These are phyloP conservation scores for Leucocoprinus leucothites DNA, from an alignment of 768 basidiomycete genomes.

Conservation along the genomic window DNA sequence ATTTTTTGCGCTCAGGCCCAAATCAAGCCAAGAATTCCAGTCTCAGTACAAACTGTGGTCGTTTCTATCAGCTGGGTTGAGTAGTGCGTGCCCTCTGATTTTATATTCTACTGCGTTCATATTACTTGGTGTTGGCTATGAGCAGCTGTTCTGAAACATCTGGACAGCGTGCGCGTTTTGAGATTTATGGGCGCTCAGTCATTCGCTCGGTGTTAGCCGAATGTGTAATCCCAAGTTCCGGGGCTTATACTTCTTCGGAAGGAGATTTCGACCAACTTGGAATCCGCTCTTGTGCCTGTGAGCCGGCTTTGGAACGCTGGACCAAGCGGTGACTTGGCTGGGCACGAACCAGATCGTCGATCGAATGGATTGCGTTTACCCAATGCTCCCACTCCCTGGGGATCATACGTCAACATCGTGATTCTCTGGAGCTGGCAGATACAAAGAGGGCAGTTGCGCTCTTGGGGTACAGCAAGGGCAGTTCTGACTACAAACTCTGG, in stretches of 20 bases:
- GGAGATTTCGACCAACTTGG: constrained; percentile 40
- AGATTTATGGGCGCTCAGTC: constrained; percentile 32
- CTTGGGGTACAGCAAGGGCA: constrained; percentile 33
- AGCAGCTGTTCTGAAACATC: constrained; percentile 31
- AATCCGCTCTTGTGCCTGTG: constrained; percentile 41
- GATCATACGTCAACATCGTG: constrained; percentile 42
- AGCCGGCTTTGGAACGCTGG: constrained; percentile 41
- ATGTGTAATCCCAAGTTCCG: constrained; percentile 49
- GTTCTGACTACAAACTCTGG: constrained; percentile 31
- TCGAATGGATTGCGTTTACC: constrained; percentile 37
- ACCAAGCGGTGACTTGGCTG: constrained; percentile 34
- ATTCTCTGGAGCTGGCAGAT: constrained; percentile 31
- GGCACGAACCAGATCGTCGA: constrained; percentile 43
- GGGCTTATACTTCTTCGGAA: constrained; percentile 40
- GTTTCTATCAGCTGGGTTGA: background rate
- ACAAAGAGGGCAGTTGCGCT: constrained; percentile 33
- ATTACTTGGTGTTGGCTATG: constrained; percentile 31
- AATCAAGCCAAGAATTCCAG: background rate
- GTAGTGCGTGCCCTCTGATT: constrained; percentile 4
- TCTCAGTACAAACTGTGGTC: background rate
- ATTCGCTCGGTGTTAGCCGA: constrained; percentile 42
- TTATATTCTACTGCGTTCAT: constrained; percentile 22
- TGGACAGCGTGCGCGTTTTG: constrained; percentile 29
- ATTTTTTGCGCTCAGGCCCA: background rate
- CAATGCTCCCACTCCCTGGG: constrained; percentile 30